Conservation (phyloP, 2,329 filamentous ascomycete species). For the Aspergillus brasiliensis region DNA sequence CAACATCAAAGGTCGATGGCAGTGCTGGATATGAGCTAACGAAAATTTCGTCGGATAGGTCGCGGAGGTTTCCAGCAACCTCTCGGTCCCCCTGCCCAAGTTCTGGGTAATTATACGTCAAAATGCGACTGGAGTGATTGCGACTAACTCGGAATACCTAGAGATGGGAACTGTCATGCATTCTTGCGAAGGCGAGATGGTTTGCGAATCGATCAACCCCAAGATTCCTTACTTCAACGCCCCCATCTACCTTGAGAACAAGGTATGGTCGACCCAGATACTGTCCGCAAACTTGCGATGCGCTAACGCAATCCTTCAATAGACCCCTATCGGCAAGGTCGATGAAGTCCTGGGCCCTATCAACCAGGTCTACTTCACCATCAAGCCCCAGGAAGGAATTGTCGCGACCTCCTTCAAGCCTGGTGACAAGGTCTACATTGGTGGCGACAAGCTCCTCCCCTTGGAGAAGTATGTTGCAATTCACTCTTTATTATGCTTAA, state of each 20-base stretch:
- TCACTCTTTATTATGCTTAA: background rate
- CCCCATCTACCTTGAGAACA: constrained; percentile 98
- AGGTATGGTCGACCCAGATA: constrained; percentile 55
- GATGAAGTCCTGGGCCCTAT: constrained; percentile 97
- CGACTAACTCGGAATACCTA: constrained; percentile 41
- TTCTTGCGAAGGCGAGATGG: constrained; percentile 94
- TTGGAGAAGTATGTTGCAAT: constrained; percentile 69
- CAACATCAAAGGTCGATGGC: constrained; percentile 24
- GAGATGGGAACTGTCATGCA: constrained; percentile 96
- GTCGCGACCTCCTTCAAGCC: constrained; percentile 91
- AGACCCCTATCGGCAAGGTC: constrained; percentile 90
- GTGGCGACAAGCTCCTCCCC: constrained; percentile 88
- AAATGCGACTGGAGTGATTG: constrained; percentile 6
- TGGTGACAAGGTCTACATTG: constrained; percentile 97
- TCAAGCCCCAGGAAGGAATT: constrained; percentile 96
- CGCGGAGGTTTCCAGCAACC: constrained; percentile 64
- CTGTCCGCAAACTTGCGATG: background rate
- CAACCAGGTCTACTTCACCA: constrained; percentile 97
- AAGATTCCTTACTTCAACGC: constrained; percentile 99
- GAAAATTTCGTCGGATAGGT: constrained; percentile 50
- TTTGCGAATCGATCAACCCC: constrained; percentile 91
- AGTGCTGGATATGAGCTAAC: constrained; percentile 29
- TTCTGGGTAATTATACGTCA: constrained; percentile 53
- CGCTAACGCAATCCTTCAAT: constrained; percentile 22
- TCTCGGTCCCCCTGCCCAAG: constrained; percentile 63